These are phyloP conservation scores for Mitragyna speciosa DNA, from an alignment of 257 asterid species.

Conservation along the genomic window DNA sequence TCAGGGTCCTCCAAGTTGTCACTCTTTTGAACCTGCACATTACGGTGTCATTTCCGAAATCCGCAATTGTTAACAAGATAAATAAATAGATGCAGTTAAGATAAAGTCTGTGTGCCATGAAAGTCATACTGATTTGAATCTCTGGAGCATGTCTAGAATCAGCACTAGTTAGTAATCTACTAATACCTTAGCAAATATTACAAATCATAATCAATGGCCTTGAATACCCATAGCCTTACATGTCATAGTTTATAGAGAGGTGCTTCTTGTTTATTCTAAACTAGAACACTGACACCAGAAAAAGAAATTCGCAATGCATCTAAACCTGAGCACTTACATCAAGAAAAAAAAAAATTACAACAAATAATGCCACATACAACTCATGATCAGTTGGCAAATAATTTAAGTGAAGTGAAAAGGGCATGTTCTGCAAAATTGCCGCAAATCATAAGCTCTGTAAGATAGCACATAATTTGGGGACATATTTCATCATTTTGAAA, in stretches of 20 bases:
- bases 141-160: background rate
- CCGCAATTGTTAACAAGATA: background rate
- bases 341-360: no score
- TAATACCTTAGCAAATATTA: background rate
- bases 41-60: background rate
- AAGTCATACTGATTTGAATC: background rate
- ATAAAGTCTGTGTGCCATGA: background rate
- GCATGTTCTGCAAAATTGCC: no score
- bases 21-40: conserved; percentile 8
- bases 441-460: no score
- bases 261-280: background rate
- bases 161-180: background rate
- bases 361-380: no score
- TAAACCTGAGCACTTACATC: no score
- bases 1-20: background rate
- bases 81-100: background rate
- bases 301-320: no score
- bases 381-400: no score
- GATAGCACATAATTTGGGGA: no score
- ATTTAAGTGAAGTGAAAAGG: no score
- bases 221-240: background rate
- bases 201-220: background rate
- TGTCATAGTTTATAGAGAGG: background rate
- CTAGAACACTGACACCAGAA: background rate
- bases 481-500: no score